A percentile compares a stretch with the other conserved stretches of the same genome.
Conservation (phyloP, 305 asterid genomes). For the Plantago coronopus region DNA sequence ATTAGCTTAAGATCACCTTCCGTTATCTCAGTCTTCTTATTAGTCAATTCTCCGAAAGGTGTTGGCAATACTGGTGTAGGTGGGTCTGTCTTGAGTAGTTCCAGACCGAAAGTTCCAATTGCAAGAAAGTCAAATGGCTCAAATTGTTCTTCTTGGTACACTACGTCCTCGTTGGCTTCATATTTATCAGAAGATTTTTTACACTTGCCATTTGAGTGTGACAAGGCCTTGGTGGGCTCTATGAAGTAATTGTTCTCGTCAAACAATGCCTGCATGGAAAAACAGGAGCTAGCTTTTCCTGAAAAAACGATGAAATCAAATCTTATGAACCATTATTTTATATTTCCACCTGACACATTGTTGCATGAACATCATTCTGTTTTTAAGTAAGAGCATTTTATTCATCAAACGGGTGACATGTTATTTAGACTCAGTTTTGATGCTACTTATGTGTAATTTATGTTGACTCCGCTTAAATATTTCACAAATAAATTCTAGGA, state of each 20-base stretch:
- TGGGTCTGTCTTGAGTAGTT: constrained; percentile 45
- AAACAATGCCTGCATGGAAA: constrained; percentile 32
- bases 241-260: constrained; percentile 38
- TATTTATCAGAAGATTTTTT: constrained; percentile 29
- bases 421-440: too few species aligned
- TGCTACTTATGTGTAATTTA: too few species aligned
- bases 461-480: too few species aligned
- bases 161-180: constrained; percentile 29
- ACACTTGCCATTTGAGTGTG: constrained; percentile 27
- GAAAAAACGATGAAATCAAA: constrained; percentile 26
- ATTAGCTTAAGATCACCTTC: constrained; percentile 55
- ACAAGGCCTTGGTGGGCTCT: constrained; percentile 37
- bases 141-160: constrained; percentile 39
- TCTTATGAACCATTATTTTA: constrained; percentile 17
- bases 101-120: constrained; percentile 78
- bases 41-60: constrained; percentile 29
- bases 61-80: constrained; percentile 64
- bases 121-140: constrained; percentile 71
- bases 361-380: constrained; percentile 17
- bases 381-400: too few species aligned
- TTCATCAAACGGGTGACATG: too few species aligned
- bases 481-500: too few species aligned
- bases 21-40: constrained; percentile 43
- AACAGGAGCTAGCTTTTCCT: constrained; percentile 43
- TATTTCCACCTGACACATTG: constrained; percentile 5